Evolutionary conservation across 176 grass and related monocot genomes (phyloP), one percentile per base, ranked within the genome.

Genomic region (Avena atlantica): DNA sequence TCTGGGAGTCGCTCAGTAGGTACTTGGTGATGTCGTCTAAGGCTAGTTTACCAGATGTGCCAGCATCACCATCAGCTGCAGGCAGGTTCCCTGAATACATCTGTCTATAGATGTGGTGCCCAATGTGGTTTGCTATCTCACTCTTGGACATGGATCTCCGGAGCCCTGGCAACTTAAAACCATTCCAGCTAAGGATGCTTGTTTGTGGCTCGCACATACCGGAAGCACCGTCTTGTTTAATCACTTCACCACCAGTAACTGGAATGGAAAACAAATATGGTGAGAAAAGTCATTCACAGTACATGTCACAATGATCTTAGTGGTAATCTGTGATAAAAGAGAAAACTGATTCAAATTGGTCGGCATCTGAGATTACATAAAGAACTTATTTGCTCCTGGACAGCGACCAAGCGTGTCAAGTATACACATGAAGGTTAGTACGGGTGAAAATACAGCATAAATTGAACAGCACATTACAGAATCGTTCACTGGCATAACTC

Each of bases 81-180:
- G 70, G 66, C 29, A 83, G 51, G 77, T 91, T 89, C 58, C 89
- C 91, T 45, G 85, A 72, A 25, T 87, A 89, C 20, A 95, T 91
- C 45, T 94, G 87, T 25, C 76, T 84, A 17, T 86, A 90, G 58
- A 94, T 84, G 53, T 90, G 87, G 20, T 93, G 80, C 67, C 86
- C 91, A 76, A 94, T 70, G 48, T 91, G 85, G 79, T 91, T 90
- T 56, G 87, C 85, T 21, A 95, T 87, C 57, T 95, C 91, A n/a
- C 68, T 88, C 69, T 83, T 91, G 68, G 89, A 94, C 85, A 88
- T 89, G 48, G 90, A 91, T 15, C 84, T 89, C 60, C 86, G 73
- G 11, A 92, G 78, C 40, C 90, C 88, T 53, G 84, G 84, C 55
- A 94, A 82, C 52, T 86, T 93, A 20, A 88, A 86, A 62, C 88